Evolutionary conservation across 768 basidiomycete species (phyloP).

Genomic region (Calocera cornea): DNA sequence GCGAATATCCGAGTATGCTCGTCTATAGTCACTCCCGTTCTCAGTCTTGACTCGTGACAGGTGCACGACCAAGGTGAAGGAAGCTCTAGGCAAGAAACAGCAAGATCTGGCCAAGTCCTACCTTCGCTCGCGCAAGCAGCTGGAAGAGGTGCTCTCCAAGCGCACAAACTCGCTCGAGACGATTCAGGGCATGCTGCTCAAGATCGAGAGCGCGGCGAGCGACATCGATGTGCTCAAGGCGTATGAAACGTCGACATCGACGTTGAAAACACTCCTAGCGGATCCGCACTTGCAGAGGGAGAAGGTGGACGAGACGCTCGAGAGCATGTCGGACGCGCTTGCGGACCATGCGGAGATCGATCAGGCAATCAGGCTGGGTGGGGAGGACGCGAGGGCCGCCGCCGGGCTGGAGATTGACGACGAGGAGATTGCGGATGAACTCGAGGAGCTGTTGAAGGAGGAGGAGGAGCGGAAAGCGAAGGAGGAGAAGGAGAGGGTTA

Average conservation of each 20-base stretch:
- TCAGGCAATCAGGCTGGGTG: conserved; percentile 55
- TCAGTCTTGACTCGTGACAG: conserved; percentile 27
- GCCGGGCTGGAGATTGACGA: conserved; percentile 32
- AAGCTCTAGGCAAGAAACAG: conserved; percentile 52
- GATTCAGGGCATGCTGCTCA: conserved; percentile 59
- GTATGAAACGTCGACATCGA: conserved; percentile 70
- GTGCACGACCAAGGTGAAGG: conserved; percentile 49
- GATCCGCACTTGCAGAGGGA: conserved; percentile 71
- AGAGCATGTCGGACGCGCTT: conserved; percentile 70
- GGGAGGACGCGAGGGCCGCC: conserved; percentile 41
- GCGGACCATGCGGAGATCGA: conserved; percentile 74
- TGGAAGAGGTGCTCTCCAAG: conserved; percentile 64
- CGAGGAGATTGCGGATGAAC: conserved; percentile 50
- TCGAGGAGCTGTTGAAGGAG: conserved; percentile 39
- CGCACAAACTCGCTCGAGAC: conserved; percentile 60
- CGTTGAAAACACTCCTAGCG: conserved; percentile 58
- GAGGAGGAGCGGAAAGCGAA: conserved; percentile 21
- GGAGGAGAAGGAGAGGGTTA: conserved; percentile 7
- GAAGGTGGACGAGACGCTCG: conserved; percentile 73
- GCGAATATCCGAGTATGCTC: conserved; percentile 57
- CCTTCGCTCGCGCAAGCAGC: conserved; percentile 65
- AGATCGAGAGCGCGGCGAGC: conserved; percentile 78
- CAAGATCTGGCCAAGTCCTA: conserved; percentile 62
- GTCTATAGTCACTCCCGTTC: neutral
- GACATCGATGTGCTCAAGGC: conserved; percentile 81